Conservation (phyloP, 2,329 filamentous ascomycete species). For the Xylariaceae sp. region DNA sequence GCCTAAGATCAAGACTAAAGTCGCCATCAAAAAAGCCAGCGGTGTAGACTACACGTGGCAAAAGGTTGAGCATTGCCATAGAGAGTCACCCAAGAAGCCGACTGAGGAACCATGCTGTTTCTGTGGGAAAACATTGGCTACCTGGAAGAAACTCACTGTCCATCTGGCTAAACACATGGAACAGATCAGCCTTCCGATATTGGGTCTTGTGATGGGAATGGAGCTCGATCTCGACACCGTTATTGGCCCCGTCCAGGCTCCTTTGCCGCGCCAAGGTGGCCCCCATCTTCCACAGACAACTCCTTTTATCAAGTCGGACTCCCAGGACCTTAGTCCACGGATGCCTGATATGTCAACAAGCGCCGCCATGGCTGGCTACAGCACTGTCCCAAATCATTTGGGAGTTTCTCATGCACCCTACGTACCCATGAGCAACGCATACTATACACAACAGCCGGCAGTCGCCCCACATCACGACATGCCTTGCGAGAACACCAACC, state of each 20-base stretch:
- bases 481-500: slow-evolving; percentile 13
- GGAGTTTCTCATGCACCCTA: slow-evolving; percentile 20
- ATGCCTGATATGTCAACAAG: slow-evolving; percentile 19
- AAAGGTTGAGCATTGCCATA: slow-evolving; percentile 71
- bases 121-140: slow-evolving; percentile 72
- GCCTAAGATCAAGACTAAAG: slow-evolving; percentile 72
- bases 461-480: slow-evolving; percentile 12
- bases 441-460: slow-evolving; percentile 22
- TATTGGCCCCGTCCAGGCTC: slow-evolving; percentile 62
- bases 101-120: slow-evolving; percentile 80
- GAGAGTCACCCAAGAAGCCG: slow-evolving; percentile 59
- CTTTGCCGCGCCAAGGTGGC: slow-evolving; percentile 37
- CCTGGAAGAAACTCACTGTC: slow-evolving; percentile 92
- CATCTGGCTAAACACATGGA: slow-evolving; percentile 95
- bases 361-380: slow-evolving; percentile 22
- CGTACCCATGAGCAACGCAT: slow-evolving; percentile 21
- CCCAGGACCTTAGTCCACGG: slow-evolving; percentile 22
- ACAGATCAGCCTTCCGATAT: slow-evolving; percentile 76
- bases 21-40: slow-evolving; percentile 55
- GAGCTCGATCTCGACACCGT: slow-evolving; percentile 56
- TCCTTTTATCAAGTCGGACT: slow-evolving; percentile 32
- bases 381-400: slow-evolving; percentile 9
- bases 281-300: slow-evolving; percentile 29
- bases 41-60: slow-evolving; percentile 64
- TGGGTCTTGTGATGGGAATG: slow-evolving; percentile 52